phyloP scores from a whole-genome alignment of 306 rosid genomes.

The Fragaria vesca region DNA sequence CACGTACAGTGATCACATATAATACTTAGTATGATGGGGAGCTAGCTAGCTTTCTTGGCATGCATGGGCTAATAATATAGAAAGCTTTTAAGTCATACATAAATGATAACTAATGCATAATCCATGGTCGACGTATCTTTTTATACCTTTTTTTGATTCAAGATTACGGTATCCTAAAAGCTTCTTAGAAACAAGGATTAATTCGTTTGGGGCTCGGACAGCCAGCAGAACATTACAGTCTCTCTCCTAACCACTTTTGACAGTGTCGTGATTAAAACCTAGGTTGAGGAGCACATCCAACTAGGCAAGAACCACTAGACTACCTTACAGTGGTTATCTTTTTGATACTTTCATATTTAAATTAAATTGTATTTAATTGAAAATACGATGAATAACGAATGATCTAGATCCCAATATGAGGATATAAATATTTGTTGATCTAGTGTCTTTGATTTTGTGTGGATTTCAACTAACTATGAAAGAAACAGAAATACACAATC shows the following conservation, averaged over 20 bases:
- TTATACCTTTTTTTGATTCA: background rate
- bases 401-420: background rate
- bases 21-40: background rate
- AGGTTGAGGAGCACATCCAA: no score
- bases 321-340: no score
- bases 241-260: no score
- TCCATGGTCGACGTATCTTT: background rate
- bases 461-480: background rate
- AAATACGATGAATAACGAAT: background rate
- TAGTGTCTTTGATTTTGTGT: background rate
- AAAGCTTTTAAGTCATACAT: background rate
- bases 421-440: background rate
- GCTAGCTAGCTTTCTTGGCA: background rate
- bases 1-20: background rate
- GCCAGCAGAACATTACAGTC: no score
- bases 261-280: no score
- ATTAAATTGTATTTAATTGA: no score
- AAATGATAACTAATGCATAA: background rate
- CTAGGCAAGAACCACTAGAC: no score
- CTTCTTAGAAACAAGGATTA: no score
- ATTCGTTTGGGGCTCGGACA: fast-evolving
- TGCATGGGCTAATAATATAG: background rate
- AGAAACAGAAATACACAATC: background rate
- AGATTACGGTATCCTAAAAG: no score
- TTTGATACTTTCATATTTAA: background rate